Conservation (phyloP, 371 early-diverging fungal species). For the Lichtheimia ornata region DNA sequence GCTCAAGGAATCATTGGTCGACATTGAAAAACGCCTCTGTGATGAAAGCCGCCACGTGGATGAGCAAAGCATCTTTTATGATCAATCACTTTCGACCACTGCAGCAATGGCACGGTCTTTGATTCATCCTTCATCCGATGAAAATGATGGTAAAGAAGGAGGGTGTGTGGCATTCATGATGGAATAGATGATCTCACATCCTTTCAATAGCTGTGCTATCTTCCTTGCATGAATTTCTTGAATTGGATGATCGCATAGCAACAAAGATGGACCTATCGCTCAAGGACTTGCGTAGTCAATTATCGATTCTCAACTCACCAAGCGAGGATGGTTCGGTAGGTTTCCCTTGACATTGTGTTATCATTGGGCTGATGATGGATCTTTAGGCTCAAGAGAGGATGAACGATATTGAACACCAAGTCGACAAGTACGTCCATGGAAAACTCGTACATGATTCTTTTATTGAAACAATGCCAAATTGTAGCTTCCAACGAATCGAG, state of each 20-base stretch:
- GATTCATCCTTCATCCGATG: not conserved
- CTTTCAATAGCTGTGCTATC: too few relatives aligned
- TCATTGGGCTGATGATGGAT: too few relatives aligned
- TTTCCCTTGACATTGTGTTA: too few relatives aligned
- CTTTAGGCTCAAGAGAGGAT: not conserved
- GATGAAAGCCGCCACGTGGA: slow-evolving; percentile 10
- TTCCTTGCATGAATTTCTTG: too few relatives aligned
- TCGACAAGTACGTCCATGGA: not conserved
- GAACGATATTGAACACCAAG: not conserved
- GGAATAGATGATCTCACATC: too few relatives aligned
- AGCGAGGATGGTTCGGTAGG: not conserved
- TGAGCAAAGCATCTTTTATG: slow-evolving; percentile 8
- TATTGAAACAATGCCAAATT: not conserved
- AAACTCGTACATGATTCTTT: not conserved
- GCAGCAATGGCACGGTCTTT: not conserved
- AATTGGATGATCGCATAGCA: too few relatives aligned
- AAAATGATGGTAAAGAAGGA: too few relatives aligned
- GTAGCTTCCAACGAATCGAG: slow-evolving; percentile 7
- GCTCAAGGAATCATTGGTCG: slow-evolving; percentile 3
- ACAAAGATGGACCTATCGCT: not conserved
- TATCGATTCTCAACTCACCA: not conserved
- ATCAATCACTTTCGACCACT: slow-evolving; percentile 1
- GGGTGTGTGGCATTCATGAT: too few relatives aligned
- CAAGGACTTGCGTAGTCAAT: not conserved
- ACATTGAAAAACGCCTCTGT: slow-evolving; percentile 12